Percentiles rank a stretch among this genome's conserved stretches.
Conservation (phyloP, 495 filamentous ascomycete genomes). For the Hamigera avellanea region DNA sequence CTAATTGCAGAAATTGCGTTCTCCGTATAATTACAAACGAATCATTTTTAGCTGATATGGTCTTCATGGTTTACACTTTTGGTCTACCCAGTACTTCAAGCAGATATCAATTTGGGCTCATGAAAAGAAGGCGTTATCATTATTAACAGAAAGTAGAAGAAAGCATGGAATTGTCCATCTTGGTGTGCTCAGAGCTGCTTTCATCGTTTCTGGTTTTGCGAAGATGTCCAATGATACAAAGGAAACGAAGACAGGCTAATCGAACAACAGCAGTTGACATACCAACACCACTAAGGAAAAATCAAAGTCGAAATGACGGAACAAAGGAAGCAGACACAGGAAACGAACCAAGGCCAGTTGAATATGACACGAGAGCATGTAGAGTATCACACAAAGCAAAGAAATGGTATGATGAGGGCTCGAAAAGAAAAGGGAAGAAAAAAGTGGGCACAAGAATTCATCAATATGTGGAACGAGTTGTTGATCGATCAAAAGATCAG, state of each 20-base stretch:
- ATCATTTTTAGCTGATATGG: too few species aligned
- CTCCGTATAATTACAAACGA: too few species aligned
- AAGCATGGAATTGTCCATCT: neutral
- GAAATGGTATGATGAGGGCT: neutral
- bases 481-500: slow-evolving; percentile 4
- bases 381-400: slow-evolving; percentile 1
- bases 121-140: too few species aligned
- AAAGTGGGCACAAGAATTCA: neutral
- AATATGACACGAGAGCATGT: slow-evolving; percentile 1
- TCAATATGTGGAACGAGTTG: neutral
- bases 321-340: neutral
- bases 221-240: too few species aligned
- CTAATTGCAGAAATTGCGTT: too few species aligned
- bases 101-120: too few species aligned
- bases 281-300: neutral
- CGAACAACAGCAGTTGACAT: neutral
- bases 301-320: slow-evolving; percentile 1
- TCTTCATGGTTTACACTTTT: too few species aligned
- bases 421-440: neutral
- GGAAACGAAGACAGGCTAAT: neutral
- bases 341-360: too few species aligned
- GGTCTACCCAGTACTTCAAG: too few species aligned
- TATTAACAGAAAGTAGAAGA: neutral
- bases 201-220: too few species aligned
- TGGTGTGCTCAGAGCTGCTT: too few species aligned